phyloP scores from a whole-genome alignment of 331 rosid species.

The Prunus yedoensis region DNA sequence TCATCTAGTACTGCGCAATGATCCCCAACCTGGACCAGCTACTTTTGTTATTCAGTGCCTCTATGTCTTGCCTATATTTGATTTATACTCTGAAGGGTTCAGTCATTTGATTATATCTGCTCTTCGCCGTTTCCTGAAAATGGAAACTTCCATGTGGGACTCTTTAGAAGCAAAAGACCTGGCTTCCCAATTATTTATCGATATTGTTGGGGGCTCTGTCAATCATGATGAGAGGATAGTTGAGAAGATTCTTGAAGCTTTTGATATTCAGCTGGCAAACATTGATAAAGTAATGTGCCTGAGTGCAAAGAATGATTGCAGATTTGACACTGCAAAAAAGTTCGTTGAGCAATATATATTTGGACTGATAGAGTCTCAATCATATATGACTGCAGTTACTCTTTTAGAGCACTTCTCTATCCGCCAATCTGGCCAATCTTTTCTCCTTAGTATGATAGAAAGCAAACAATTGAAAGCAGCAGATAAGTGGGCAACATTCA shows the following conservation, averaged over 20 bases:
- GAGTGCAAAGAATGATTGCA: constrained; percentile 35
- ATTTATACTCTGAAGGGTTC: constrained; percentile 64
- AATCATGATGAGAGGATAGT: constrained; percentile 68
- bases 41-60: constrained; percentile 75
- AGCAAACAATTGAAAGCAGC: constrained; percentile 78
- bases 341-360: constrained; percentile 59
- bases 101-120: constrained; percentile 82
- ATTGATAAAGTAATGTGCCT: constrained; percentile 60
- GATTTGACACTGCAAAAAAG: constrained; percentile 47
- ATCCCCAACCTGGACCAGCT: constrained; percentile 86
- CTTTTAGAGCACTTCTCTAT: constrained; percentile 78
- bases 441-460: constrained; percentile 67
- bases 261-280: constrained; percentile 58
- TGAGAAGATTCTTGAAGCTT: constrained; percentile 64
- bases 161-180: constrained; percentile 49
- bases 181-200: constrained; percentile 66
- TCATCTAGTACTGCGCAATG: constrained; percentile 65
- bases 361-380: constrained; percentile 56
- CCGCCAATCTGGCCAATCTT: constrained; percentile 54
- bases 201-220: constrained; percentile 62
- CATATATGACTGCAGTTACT: constrained; percentile 68
- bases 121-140: constrained; percentile 66
- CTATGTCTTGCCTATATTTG: constrained; percentile 71
- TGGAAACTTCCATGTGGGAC: constrained; percentile 37
- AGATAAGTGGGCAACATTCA: constrained; percentile 92